Conservation (phyloP, 1,284 basidiomycete genomes). For the Cryptococcus sp. region DNA sequence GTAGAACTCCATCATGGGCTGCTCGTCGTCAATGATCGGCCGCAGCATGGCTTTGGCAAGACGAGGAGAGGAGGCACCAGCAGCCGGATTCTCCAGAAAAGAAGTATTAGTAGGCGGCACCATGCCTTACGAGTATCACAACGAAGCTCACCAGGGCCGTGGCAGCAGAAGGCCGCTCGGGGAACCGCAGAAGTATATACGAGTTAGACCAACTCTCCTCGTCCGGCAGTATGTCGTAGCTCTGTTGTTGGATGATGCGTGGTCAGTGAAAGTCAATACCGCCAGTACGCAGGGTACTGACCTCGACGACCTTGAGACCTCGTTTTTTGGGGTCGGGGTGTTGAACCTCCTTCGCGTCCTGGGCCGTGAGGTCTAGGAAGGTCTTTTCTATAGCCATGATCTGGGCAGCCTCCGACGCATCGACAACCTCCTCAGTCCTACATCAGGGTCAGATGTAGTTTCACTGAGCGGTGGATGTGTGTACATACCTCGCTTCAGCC, state of each 20-base stretch:
- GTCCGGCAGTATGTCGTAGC: conserved; percentile 82
- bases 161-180: conserved; percentile 69
- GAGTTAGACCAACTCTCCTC: conserved; percentile 82
- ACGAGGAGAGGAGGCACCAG: conserved; percentile 47
- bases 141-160: conserved; percentile 64
- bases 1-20: conserved; percentile 85
- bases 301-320: conserved; percentile 70
- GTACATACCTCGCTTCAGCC: conserved; percentile 17
- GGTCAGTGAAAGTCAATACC: neutral
- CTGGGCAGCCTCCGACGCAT: conserved; percentile 75
- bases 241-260: conserved; percentile 11
- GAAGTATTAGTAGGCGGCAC: too few relatives aligned
- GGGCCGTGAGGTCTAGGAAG: conserved; percentile 64
- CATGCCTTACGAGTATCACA: neutral
- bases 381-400: conserved; percentile 76
- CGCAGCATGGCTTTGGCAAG: conserved; percentile 79
- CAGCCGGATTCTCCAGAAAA: conserved; percentile 61
- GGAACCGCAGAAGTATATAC: conserved; percentile 83
- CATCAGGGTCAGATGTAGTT: neutral
- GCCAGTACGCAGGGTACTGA: conserved; percentile 15
- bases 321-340: conserved; percentile 69
- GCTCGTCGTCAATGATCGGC: conserved; percentile 73
- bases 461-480: neutral
- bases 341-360: conserved; percentile 57
- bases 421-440: conserved; percentile 56